These are phyloP conservation scores for Stagonosporopsis vannaccii DNA, from an alignment of 2,329 filamentous ascomycete species.

Conservation along the genomic window DNA sequence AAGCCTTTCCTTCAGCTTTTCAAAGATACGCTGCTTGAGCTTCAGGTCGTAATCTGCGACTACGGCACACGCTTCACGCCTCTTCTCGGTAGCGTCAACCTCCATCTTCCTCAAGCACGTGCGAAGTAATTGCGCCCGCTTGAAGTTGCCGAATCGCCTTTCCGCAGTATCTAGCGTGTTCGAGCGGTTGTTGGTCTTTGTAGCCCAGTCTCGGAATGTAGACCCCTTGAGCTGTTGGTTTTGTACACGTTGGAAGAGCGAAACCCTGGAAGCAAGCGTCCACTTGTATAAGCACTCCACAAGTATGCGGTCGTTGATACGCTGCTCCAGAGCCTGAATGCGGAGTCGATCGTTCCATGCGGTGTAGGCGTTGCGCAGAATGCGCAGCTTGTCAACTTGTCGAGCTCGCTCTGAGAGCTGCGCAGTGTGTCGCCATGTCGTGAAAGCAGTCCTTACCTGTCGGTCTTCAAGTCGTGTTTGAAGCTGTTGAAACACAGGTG, in stretches of 20 bases:
- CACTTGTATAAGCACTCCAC: slow-evolving; percentile 67
- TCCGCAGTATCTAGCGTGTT: slow-evolving; percentile 43
- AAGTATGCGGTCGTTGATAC: slow-evolving; percentile 64
- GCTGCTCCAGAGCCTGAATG: slow-evolving; percentile 58
- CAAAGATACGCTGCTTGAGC: slow-evolving; percentile 48
- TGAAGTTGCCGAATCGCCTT: slow-evolving; percentile 40
- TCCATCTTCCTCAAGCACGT: slow-evolving; percentile 40
- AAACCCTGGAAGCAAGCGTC: slow-evolving; percentile 60
- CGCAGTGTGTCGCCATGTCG: slow-evolving; percentile 58
- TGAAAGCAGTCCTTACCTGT: slow-evolving; percentile 56
- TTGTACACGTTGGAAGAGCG: slow-evolving; percentile 51
- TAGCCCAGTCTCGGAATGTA: slow-evolving; percentile 39
- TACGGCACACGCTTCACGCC: slow-evolving; percentile 46
- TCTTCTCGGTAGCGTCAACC: slow-evolving; percentile 30
- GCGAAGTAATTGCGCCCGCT: slow-evolving; percentile 39
- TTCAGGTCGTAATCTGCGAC: slow-evolving; percentile 52
- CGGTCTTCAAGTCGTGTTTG: slow-evolving; percentile 54
- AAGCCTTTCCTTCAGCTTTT: slow-evolving; percentile 45
- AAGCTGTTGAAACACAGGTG: slow-evolving; percentile 54
- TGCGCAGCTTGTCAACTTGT: slow-evolving; percentile 58
- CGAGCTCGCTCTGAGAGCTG: slow-evolving; percentile 56
- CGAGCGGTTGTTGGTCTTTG: slow-evolving; percentile 34
- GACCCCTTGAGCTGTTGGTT: slow-evolving; percentile 39
- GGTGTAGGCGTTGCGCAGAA: slow-evolving; percentile 65
- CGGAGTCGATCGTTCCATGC: slow-evolving; percentile 69